Base-by-base conservation (phyloP, 306 rosid species). In the Prunus mongolica region DNA sequence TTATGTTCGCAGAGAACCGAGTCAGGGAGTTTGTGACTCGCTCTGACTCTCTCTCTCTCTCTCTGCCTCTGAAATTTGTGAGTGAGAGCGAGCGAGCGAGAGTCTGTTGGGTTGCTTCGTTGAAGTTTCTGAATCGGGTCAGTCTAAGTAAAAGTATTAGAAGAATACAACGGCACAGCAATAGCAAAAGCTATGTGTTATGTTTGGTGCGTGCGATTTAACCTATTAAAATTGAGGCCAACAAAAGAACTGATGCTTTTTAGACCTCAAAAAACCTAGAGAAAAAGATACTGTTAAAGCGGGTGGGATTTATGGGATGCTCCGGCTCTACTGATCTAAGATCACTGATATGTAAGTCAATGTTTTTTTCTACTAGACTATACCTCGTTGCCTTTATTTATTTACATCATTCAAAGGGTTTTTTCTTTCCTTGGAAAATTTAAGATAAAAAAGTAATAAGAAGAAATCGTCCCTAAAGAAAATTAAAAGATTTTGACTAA, bases 1-100 rank as follows among this genome's bases (percentile, higher is more conserved):
- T 34, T 1, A 41, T 18, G 45, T 45, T 25, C 20, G 54, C 69
- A 62, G 63, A 72, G 75, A 67, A 55, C 19, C 25, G 55, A 57
- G 72, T 75, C 81, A 67, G 80, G 15, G 67, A 79, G 69, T 54
- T 14, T 5, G 18, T n/a, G 72, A 72, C 15, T 79, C 46, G 67
- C 78, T 69, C 80, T 24, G 74, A 62, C 51, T 65, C 65, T 7
- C 66, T 67, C 74, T 19, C 74, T 19, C 41, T 65, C 65, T 15
- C 66, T 56, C 68, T 13, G 49, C 13, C 38, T 38, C 1, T 20
- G 27, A 6, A 25, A 3, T 63, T 3, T 18, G 46, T 13, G 14
- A 15, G 20, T 8, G 67, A 30, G 15, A 10, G 20, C 10, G 38
- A 28, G 38, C 4, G 65, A 25, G 32, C 24, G 12, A 15, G 38